Base-by-base conservation (phyloP, 169 alveolate species). In the Plasmodium gonderi region DNA sequence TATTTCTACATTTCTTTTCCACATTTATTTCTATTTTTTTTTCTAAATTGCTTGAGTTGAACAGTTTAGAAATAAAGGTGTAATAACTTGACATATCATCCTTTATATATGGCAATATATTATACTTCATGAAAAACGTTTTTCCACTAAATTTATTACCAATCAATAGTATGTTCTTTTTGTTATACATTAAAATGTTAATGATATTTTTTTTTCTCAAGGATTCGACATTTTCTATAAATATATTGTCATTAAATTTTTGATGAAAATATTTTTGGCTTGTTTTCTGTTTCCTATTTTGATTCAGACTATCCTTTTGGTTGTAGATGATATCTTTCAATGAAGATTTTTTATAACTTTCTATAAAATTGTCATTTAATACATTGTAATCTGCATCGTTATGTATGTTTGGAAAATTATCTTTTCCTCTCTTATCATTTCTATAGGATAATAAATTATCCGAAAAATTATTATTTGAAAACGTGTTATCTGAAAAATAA, bases 161-260 rank as follows among this genome's bases (percentile, higher is more conserved):
- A 36, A 90, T 42, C 26, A 90, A 47, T n/a, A 90, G 54, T 20
- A 90, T 69, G 26, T 90, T 90, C 42, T 90, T 90, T 67, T 90
- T 90, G 74, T 90, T 90, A 78, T 90, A 79, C 91, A 90, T 90
- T 54, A 90, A 67, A 42, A 79, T 79, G 47, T 67, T 90, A 36
- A 90, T 79, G 14, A 90, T 78, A 90, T 90, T 69, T 67, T 79
- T 76, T 90, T 90, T 90, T 36, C 90, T 42, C 11, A 90, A 78
- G n/a, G 94, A 90, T 77, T 90, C 94, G 12, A 90, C 94, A 90
- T 90, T 90, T 42, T 90, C 94, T 51, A 90, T 78, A 79, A 40
- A 90, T 74, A 90, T 90, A 79, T 67, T 90, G 75, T 77, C 91
- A 65, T 90, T 54, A 69, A 90, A 90, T 26, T 65, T 76, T 44